Base-by-base conservation (phyloP, 495 filamentous ascomycete genomes). In the Penicillium bialowiezense region DNA sequence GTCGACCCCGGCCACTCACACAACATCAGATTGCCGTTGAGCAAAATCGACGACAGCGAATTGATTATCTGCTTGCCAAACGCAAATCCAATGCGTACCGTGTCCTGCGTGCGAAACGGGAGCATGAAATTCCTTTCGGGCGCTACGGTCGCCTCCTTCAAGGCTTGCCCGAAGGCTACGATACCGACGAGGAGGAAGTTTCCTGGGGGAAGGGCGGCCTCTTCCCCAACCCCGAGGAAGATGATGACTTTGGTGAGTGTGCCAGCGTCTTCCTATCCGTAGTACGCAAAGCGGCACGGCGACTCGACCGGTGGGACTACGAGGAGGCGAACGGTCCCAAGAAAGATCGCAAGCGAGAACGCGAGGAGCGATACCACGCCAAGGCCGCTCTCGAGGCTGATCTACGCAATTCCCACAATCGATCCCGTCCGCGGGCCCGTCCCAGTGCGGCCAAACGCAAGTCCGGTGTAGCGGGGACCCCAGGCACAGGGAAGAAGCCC, bases 1-100 rank as follows among this genome's bases (percentile, higher is more conserved):
- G 84, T 44, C 82, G 86, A n/a, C 82, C 86, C 3, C 82, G 93
- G 5, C 92, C 91, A 3, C 78, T 95, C 15, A 98, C 93, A 1
- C 87, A 89, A 8, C 93, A 98, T 65, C 93, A 98, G 59, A 75
- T 95, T 23, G 93, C 91, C 7, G 88, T 97, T 3, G 90, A 96
- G 56, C 81, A 86, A 38, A 96, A 96, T 62, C 80, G 95, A 7
- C 87, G 84, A 31, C 84, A 93, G 64, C 86, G 90, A 12, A 88
- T 96, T 34, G 87, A 96, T 42, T 89, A 93, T 58, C 84, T 93
- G 36, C 80, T 98, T 24, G 84, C 87, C 15, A 88, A 87, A 35
- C 71, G 90, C 28, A 81, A 79, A 49, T 74, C 69, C 41, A 73
- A 82, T 45, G 82, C 86, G 46, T 83, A 83, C 51, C 69, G 73